Base-by-base conservation (phyloP, 352 stramenopile species). In the Phytopythium mirpurense region DNA sequence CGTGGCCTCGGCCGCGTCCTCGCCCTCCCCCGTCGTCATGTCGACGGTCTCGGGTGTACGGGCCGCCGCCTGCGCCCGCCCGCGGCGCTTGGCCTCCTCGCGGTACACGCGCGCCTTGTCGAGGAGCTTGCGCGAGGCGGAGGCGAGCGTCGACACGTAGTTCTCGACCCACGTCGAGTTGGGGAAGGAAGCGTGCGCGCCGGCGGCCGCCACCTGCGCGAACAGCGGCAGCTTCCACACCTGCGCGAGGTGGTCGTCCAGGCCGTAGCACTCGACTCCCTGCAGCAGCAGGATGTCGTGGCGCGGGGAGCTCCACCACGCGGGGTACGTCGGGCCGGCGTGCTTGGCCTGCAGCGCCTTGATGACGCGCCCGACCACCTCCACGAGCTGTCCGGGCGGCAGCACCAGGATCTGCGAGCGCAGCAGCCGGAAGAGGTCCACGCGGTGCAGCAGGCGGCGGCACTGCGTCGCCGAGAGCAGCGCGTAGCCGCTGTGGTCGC, bases 281-380 rank as follows among this genome's bases (percentile, higher is more conserved):
- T 93, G 85, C 31, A 93, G 62, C 50, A 95, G 62, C 52, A 91
- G 42, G 54, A 91, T 86, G 40, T 95, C 85, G 54, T 89, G 81
- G 11, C 71, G 68, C 10, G 85, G 85, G 26, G 68, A 80, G 48
- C 56, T 76, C 85, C 85, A 95, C 85, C 85, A 95, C 35, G 31
- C 18, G 42, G 85, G 85, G 45, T 78, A 89, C 15, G 59, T 58
- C 4, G 59, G 34, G 1, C 51, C 35, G 16, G 68, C 59, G 14
- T 72, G 48, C 21, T 52, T 47, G 3, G 50, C 40, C 10, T 36
- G 55, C 12, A 81, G 52, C 9, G 64, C 66, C 44, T 54, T 60
- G 21, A 90, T 63, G 0, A 95, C 72, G 23, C 68, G 70, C 32
- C 57, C 71, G 2, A 92, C 68, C 1, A 93, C 47, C 6, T 75